These are phyloP conservation scores for Colletotrichum aenigma DNA, from an alignment of 2,329 filamentous ascomycete species.

Conservation along the genomic window DNA sequence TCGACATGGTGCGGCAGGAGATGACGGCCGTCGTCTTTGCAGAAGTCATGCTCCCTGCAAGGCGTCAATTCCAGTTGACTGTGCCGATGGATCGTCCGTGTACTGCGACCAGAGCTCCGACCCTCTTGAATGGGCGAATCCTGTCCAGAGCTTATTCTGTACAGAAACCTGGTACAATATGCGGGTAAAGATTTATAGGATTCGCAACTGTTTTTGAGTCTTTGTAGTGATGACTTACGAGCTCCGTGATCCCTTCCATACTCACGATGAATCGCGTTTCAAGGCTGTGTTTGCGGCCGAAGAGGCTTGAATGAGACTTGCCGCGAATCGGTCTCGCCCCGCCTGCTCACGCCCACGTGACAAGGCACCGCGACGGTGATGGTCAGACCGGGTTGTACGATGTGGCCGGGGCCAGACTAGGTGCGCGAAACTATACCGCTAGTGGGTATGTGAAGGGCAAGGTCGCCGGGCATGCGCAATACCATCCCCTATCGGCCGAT, in stretches of 20 bases:
- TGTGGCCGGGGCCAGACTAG: neutral
- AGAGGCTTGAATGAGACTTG: neutral
- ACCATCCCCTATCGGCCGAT: too few species aligned
- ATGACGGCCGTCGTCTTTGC: neutral
- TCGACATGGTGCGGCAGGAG: neutral
- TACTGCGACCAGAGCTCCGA: neutral
- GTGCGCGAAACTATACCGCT: neutral
- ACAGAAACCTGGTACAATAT: neutral
- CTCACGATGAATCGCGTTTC: neutral
- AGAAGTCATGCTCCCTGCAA: neutral
- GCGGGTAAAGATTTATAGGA: rapidly evolving
- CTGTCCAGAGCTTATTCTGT: neutral
- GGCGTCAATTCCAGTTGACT: neutral
- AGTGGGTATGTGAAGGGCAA: neutral
- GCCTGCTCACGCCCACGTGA: neutral
- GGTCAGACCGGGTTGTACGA: neutral
- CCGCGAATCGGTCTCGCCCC: neutral
- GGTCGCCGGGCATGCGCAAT: too few species aligned
- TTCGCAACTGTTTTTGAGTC: rapidly evolving
- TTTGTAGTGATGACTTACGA: neutral
- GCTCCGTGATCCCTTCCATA: neutral
- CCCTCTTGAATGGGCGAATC: neutral
- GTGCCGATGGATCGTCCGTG: neutral
- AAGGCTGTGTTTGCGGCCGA: neutral
- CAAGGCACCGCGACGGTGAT: neutral